Percentiles rank a stretch among this genome's conserved stretches.
phyloP scores from a whole-genome alignment of 495 filamentous ascomycete species.

The Corynascus novoguineensis region DNA sequence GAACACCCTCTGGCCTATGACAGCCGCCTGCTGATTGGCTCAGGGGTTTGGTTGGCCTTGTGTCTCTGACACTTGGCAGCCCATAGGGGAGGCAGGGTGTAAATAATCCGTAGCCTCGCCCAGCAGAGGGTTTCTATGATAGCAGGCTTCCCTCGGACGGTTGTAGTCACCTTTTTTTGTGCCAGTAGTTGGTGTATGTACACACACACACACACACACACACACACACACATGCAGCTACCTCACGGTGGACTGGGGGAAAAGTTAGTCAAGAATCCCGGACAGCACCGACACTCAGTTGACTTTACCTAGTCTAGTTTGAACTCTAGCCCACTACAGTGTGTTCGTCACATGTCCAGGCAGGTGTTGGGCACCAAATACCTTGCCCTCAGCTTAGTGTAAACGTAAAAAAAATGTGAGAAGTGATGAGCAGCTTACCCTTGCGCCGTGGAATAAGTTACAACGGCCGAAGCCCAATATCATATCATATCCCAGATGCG shows the following conservation, averaged over 20 bases:
- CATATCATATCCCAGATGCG: slow-evolving; percentile 11
- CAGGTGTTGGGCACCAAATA: slow-evolving; percentile 4
- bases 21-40: not conserved
- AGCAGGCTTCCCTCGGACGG: too few relatives aligned
- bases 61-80: not conserved
- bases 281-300: not conserved
- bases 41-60: not conserved
- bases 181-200: too few relatives aligned
- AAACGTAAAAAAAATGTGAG: not conserved
- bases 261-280: too few relatives aligned
- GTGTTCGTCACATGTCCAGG: slow-evolving; percentile 10
- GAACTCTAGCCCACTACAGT: too few relatives aligned
- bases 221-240: too few relatives aligned
- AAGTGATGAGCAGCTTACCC: slow-evolving; percentile 3
- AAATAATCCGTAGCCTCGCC: not conserved
- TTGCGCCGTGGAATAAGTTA: not conserved
- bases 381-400: too few relatives aligned
- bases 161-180: too few relatives aligned
- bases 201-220: too few relatives aligned
- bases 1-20: not conserved
- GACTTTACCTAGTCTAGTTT: not conserved
- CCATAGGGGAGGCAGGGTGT: not conserved
- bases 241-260: too few relatives aligned
- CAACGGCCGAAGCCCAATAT: not conserved
- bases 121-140: not conserved